Conservation (phyloP, 352 stramenopile species). For the Nothophytophthora sp. region DNA sequence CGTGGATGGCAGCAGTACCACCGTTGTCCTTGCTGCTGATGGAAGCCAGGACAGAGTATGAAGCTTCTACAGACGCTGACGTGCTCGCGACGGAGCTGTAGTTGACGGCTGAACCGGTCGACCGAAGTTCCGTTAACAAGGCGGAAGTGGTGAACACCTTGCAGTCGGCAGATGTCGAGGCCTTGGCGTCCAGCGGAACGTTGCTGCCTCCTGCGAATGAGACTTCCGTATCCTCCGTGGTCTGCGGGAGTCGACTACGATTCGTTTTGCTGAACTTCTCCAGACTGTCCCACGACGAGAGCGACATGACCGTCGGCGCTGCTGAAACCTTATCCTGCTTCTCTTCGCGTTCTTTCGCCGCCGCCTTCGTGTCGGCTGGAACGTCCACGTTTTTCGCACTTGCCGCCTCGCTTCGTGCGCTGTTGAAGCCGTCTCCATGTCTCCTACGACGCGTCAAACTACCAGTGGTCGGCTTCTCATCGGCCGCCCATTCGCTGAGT, state of each 20-base stretch:
- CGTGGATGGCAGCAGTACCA: not conserved
- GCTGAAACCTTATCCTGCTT: conserved; percentile 7
- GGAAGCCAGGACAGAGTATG: not conserved
- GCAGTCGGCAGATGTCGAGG: not conserved
- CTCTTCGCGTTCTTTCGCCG: not conserved
- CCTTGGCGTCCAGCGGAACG: conserved; percentile 1
- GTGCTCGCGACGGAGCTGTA: not conserved
- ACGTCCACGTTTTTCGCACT: not conserved
- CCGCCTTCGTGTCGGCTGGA: conserved; percentile 9
- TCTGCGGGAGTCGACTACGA: conserved; percentile 44
- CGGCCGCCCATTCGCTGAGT: conserved; percentile 9
- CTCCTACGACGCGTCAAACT: conserved; percentile 18
- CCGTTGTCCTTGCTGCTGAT: not conserved
- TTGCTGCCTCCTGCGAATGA: not conserved
- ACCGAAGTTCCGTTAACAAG: conserved; percentile 18
- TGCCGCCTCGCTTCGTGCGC: not conserved
- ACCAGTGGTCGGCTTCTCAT: conserved; percentile 15
- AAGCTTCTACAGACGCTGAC: not conserved
- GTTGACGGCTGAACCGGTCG: conserved; percentile 3
- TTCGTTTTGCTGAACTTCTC: conserved; percentile 85
- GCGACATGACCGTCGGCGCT: conserved; percentile 7
- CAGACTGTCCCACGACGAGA: conserved; percentile 63
- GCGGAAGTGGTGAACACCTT: conserved; percentile 20
- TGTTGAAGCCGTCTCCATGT: conserved; percentile 9
- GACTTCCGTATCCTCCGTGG: conserved; percentile 6